phyloP scores from a whole-genome alignment of 2,329 filamentous ascomycete species.

The Pyrenophora graminea region DNA sequence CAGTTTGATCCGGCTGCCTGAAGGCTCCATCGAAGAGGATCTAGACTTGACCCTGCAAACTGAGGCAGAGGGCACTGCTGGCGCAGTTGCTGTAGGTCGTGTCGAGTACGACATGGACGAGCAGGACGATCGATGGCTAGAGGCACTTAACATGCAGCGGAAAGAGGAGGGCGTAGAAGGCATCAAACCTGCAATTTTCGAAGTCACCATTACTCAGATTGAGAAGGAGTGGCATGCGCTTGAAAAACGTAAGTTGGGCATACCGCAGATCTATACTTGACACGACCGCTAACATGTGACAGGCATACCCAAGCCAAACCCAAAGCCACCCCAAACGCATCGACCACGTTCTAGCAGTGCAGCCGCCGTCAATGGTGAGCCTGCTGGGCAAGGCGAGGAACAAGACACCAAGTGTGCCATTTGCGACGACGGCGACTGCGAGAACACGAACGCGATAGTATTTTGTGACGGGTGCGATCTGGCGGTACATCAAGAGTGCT shows the following conservation, averaged over 20 bases:
- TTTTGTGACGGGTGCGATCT: constrained; percentile 98
- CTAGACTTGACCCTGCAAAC: constrained; percentile 61
- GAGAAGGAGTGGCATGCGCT: constrained; percentile 98
- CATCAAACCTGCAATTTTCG: constrained; percentile 92
- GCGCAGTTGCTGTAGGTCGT: constrained; percentile 64
- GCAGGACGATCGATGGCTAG: constrained; percentile 95
- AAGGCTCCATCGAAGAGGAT: constrained; percentile 67
- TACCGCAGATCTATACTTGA: background rate
- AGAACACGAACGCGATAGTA: constrained; percentile 98
- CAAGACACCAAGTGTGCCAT: constrained; percentile 97
- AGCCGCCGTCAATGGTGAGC: constrained; percentile 92
- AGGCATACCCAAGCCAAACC: constrained; percentile 90
- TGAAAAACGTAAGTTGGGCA: constrained; percentile 69
- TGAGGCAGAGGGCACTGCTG: constrained; percentile 63
- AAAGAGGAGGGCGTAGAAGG: constrained; percentile 74
- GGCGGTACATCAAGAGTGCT: constrained; percentile 97
- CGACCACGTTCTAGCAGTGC: constrained; percentile 90
- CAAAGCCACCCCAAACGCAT: constrained; percentile 93
- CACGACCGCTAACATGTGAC: constrained; percentile 9
- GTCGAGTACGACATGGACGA: constrained; percentile 99
- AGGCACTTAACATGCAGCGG: constrained; percentile 77
- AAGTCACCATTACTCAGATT: constrained; percentile 98
- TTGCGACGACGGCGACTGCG: constrained; percentile 98
- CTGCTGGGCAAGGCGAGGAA: constrained; percentile 78
- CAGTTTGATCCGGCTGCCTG: constrained; percentile 66